Evolutionary conservation across 805 yeast species (phyloP), one percentile per base, ranked within the genome.

Genomic region (Saccharomycopsis lassenensis): DNA sequence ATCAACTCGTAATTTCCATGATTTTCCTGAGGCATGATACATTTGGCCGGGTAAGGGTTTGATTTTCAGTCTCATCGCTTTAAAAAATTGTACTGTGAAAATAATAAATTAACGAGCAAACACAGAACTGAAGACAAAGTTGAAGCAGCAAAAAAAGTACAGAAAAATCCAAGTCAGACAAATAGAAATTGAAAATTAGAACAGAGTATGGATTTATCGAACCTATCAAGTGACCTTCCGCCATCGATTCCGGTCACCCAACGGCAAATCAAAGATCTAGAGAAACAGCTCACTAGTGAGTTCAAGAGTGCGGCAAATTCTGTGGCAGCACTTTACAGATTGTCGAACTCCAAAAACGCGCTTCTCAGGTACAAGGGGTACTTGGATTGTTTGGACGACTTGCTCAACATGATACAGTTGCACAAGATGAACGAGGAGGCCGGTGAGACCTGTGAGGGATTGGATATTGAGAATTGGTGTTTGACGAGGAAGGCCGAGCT

Each of bases 301-400:
- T 79, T 78, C 57, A 77, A 74, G 52, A 65, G 63, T 37, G 86
- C 86, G 5, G 86, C 86, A 19, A 69, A 76, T 37, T 67, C 81
- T 5, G 81, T 78, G 19, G 78, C 86, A 11, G 68, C 77, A 10
- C 58, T 79, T 20, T 80, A 79, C 46, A 56, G 83, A 33, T 54
- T 76, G 4, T 70, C 83, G 6, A 74, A 70, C 43, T 65, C 67
- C 33, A 64, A 74, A 33, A 66, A 59, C 29, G 53, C 67, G 4
- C 46, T 73, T 18, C 49, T 68, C 7, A 63, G 62, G 34, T 63
- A 68, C 34, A 66, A 65, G 39, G 87, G 87, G 1, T 78, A 78
- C 47, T 48, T 75, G 29, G 71, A 69, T 22, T 75, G 82, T 46
- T 43, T 78, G 2, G 70, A 75, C 41, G 85, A 78, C 43, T 45